Conservation (phyloP, 192 early-diverging fungal genomes). For the Blastocladiella britannica region DNA sequence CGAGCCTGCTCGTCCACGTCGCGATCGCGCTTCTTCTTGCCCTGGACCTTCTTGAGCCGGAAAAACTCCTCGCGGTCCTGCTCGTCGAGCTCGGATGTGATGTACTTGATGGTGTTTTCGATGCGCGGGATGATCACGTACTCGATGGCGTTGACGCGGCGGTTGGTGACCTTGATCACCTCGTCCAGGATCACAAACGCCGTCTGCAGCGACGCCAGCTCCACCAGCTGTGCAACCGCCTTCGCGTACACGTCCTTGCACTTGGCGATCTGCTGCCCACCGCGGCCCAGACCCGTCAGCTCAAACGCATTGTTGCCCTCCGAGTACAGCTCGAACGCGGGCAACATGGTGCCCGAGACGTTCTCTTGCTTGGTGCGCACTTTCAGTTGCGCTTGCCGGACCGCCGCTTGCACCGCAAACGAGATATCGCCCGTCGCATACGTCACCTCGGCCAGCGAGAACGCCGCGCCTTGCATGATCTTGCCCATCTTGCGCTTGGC, state of each 20-base stretch:
- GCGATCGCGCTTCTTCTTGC: conserved; percentile 81
- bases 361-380: conserved; percentile 88
- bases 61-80: conserved; percentile 99
- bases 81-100: conserved; percentile 92
- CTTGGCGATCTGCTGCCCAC: conserved; percentile 91
- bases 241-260: conserved; percentile 85
- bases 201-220: conserved; percentile 95
- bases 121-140: conserved; percentile 96
- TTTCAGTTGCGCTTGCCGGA: conserved; percentile 73
- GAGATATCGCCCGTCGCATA: conserved; percentile 93
- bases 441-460: conserved; percentile 91
- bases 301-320: conserved; percentile 90
- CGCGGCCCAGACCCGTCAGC: conserved; percentile 91
- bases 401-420: conserved; percentile 70
- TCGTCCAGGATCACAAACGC: conserved; percentile 98
- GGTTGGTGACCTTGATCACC: conserved; percentile 97
- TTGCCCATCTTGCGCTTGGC: conserved; percentile 97
- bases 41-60: conserved; percentile 93
- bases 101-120: conserved; percentile 95
- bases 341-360: conserved; percentile 89
- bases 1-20: conserved; percentile 33
- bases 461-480: conserved; percentile 93
- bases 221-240: conserved; percentile 85
- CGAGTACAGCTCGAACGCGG: conserved; percentile 68
- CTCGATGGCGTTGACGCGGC: conserved; percentile 98